Percentiles rank a stretch among this genome's conserved stretches.
Evolutionary conservation across 257 asterid genomes (phyloP).

Genomic region (Anisodus acutangulus): DNA sequence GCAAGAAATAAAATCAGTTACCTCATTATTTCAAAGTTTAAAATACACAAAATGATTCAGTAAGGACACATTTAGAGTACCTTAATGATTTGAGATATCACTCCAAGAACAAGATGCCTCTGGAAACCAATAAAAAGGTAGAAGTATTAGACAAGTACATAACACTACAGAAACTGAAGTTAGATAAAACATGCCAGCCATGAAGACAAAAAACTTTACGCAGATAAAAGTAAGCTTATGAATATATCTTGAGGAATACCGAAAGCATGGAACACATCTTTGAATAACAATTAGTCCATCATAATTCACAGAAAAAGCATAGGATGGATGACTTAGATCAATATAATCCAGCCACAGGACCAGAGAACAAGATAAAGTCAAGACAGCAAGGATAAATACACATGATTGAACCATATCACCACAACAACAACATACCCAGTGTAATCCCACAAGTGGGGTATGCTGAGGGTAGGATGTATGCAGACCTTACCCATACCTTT

Average conservation of each 20-base stretch:
- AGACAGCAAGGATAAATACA: background rate
- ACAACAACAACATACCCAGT: too few species aligned
- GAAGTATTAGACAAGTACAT: conserved; percentile 35
- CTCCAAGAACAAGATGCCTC: conserved; percentile 99
- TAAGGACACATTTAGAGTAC: conserved; percentile 40
- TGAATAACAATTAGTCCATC: conserved; percentile 1
- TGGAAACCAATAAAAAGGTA: conserved; percentile 47
- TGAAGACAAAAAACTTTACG: background rate
- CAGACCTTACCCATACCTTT: too few species aligned
- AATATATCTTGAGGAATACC: background rate
- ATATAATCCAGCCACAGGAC: background rate
- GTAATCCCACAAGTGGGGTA: too few species aligned
- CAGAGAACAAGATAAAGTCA: background rate
- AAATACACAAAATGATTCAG: background rate
- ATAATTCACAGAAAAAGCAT: conserved; percentile 18
- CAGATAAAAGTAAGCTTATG: background rate
- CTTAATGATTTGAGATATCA: conserved; percentile 97
- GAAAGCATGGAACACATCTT: background rate
- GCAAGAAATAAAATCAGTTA: conserved; percentile 27
- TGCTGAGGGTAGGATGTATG: too few species aligned
- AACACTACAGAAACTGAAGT: conserved; percentile 28
- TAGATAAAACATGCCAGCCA: background rate
- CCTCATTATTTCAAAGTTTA: background rate
- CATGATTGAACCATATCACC: background rate
- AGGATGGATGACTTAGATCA: background rate